These are phyloP conservation scores for Aspergillus funiculosus DNA, from an alignment of 495 filamentous ascomycete genomes.

Conservation along the genomic window DNA sequence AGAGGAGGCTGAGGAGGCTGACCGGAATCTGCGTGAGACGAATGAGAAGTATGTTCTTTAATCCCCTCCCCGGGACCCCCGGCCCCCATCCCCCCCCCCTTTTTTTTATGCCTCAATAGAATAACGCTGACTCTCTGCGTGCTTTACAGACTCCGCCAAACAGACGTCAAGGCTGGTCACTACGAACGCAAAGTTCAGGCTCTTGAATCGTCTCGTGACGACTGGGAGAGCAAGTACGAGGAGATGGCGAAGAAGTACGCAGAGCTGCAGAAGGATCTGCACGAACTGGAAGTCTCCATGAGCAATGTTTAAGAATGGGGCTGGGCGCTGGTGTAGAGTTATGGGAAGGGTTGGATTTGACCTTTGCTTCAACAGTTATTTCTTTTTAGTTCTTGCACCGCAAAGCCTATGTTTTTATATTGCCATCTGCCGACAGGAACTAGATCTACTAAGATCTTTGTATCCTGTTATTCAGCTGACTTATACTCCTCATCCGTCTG, in stretches of 20 bases:
- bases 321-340: conserved; percentile 24
- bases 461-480: conserved; percentile 14
- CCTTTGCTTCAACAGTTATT: conserved; percentile 26
- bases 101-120: background rate
- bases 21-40: conserved; percentile 88
- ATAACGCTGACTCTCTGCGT: conserved; percentile 18
- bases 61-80: background rate
- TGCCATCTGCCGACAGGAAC: conserved; percentile 23
- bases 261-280: conserved; percentile 81
- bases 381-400: conserved; percentile 25
- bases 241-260: conserved; percentile 87
- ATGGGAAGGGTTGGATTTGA: conserved; percentile 29
- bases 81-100: too few species aligned
- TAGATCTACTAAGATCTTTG: conserved; percentile 21
- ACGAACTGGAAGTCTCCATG: conserved; percentile 81
- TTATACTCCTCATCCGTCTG: conserved; percentile 13
- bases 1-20: conserved; percentile 93
- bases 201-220: conserved; percentile 78
- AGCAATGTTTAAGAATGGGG: conserved; percentile 67
- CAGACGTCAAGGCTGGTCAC: conserved; percentile 98
- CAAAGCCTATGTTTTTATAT: conserved; percentile 23
- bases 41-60: conserved; percentile 82
- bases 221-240: conserved; percentile 96
- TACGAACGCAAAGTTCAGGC: conserved; percentile 99
- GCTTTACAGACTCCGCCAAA: conserved; percentile 77